phyloP scores from a whole-genome alignment of 2,329 filamentous ascomycete genomes.

The Fusarium irregulare region DNA sequence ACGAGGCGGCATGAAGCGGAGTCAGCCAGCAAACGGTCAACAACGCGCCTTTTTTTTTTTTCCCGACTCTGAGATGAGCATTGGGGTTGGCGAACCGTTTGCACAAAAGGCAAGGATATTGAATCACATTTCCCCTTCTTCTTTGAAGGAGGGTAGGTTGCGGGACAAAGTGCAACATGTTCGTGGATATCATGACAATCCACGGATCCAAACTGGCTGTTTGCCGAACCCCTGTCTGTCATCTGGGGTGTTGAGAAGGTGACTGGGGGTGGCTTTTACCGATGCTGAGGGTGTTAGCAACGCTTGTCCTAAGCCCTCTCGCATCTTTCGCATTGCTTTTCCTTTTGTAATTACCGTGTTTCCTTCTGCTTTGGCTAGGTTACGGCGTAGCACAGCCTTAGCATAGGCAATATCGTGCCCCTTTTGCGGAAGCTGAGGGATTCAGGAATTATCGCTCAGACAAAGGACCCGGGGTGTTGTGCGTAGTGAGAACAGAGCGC shows the following conservation, averaged over 20 bases:
- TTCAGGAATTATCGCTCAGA: slow-evolving; percentile 35
- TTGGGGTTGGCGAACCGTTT: slow-evolving; percentile 23
- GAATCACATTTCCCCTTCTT: slow-evolving; percentile 17
- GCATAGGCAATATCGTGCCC: slow-evolving; percentile 13
- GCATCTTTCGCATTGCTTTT: slow-evolving; percentile 33
- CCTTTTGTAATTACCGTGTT: slow-evolving; percentile 10
- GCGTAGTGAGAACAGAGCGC: slow-evolving; percentile 10
- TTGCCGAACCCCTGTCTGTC: slow-evolving; percentile 35
- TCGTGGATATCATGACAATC: slow-evolving; percentile 36
- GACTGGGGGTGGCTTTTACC: slow-evolving; percentile 27
- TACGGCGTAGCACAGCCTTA: slow-evolving; percentile 31
- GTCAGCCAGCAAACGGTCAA: slow-evolving; percentile 35
- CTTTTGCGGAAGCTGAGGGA: slow-evolving; percentile 30
- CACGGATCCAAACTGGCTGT: slow-evolving; percentile 35
- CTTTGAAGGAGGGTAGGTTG: slow-evolving; percentile 28
- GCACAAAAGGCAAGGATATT: slow-evolving; percentile 12
- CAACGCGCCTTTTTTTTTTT: slow-evolving; percentile 19
- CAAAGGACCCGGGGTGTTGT: slow-evolving; percentile 26
- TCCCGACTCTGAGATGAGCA: slow-evolving; percentile 3
- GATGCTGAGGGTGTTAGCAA: slow-evolving; percentile 26
- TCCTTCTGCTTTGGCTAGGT: slow-evolving; percentile 17
- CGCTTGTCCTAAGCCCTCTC: slow-evolving; percentile 10
- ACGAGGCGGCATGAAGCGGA: slow-evolving; percentile 38
- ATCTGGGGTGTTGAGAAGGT: slow-evolving; percentile 28
- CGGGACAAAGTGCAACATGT: slow-evolving; percentile 18